These are phyloP conservation scores for Tetradesmus obliquus DNA, from an alignment of 139 green algal genomes.

Conservation along the genomic window DNA sequence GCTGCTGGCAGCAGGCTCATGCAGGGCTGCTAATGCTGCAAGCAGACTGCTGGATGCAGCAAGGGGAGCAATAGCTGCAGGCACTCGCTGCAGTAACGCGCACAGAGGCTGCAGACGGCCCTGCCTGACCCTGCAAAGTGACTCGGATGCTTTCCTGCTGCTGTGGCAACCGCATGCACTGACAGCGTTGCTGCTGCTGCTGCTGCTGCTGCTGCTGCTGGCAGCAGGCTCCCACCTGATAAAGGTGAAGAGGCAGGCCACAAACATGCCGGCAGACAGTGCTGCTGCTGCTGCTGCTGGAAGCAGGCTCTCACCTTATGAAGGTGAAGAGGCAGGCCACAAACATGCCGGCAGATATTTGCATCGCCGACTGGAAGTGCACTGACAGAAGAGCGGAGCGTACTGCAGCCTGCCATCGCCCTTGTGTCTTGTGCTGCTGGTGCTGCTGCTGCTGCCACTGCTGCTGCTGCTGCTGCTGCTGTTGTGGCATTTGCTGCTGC, in stretches of 20 bases:
- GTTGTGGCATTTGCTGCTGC: neutral
- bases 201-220: neutral
- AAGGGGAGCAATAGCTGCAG: too few relatives aligned
- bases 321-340: slow-evolving; percentile 29
- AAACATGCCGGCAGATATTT: slow-evolving; percentile 19
- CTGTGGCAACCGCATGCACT: too few relatives aligned
- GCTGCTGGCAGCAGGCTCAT: neutral
- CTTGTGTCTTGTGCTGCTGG: neutral
- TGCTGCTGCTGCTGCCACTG: slow-evolving; percentile 1
- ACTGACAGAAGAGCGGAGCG: neutral
- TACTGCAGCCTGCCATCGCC: neutral
- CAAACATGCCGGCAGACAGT: neutral
- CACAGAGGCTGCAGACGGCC: too few relatives aligned
- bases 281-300: neutral
- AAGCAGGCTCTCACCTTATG: neutral
- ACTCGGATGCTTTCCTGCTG: too few relatives aligned
- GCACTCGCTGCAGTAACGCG: too few relatives aligned
- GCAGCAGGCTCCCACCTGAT: neutral
- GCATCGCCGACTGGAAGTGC: neutral
- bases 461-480: slow-evolving; percentile 6
- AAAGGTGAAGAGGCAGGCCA: slow-evolving; percentile 32
- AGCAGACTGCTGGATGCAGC: too few relatives aligned
- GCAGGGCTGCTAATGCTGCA: neutral
- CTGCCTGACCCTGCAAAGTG: too few relatives aligned
- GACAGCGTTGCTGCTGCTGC: neutral